Evolutionary conservation across 2,329 filamentous ascomycete species (phyloP).

Genomic region (Exophiala bonariae): DNA sequence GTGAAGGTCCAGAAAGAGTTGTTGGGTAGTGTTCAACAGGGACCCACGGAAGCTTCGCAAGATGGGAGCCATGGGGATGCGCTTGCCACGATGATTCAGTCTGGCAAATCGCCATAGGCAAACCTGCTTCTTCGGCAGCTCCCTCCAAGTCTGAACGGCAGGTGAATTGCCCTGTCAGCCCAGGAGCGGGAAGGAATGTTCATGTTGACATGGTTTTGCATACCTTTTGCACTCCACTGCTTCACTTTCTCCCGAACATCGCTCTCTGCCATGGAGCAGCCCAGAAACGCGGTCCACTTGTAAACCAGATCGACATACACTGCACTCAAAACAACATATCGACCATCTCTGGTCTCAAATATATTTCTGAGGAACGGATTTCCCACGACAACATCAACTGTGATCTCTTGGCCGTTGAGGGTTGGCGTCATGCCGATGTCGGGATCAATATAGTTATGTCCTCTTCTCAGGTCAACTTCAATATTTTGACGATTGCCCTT

Average conservation of each 20-base stretch:
- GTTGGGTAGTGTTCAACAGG: background rate
- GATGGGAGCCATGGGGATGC: background rate
- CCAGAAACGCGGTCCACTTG: slow-evolving; percentile 6
- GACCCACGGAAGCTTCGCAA: background rate
- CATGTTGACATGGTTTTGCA: no score
- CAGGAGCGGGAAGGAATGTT: no score
- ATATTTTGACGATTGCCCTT: background rate
- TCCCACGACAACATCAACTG: background rate
- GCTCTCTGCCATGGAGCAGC: background rate
- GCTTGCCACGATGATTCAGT: background rate
- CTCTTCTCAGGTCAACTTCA: background rate
- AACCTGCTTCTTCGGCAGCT: background rate
- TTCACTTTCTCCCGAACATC: background rate
- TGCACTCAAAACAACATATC: slow-evolving; percentile 1
- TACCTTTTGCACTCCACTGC: background rate
- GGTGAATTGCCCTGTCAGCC: no score
- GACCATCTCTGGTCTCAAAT: slow-evolving; percentile 4
- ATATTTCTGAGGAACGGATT: slow-evolving; percentile 8
- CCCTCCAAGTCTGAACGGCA: background rate
- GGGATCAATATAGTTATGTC: background rate
- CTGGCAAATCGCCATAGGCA: slow-evolving; percentile 1
- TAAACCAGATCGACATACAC: slow-evolving; percentile 6
- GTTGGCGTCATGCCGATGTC: background rate
- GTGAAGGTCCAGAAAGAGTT: no score
- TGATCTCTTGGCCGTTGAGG: slow-evolving; percentile 1